These are phyloP conservation scores for Anthracocystis setariae DNA, from an alignment of 1,284 basidiomycete species.

Conservation along the genomic window DNA sequence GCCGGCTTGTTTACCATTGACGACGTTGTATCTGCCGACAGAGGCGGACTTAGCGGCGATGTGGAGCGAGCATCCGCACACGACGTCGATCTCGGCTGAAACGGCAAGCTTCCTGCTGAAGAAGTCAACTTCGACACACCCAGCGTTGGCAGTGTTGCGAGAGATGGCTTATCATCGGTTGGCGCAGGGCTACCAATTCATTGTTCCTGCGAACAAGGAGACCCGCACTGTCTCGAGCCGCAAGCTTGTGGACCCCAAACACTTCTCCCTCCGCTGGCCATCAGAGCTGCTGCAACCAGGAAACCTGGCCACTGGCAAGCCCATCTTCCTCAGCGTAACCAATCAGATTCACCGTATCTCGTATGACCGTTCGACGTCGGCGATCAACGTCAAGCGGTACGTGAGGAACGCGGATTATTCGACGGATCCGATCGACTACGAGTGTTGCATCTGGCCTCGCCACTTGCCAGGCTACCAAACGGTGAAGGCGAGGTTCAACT, in stretches of 20 bases:
- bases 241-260: constrained; percentile 47
- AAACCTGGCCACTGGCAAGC: constrained; percentile 68
- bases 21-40: constrained; percentile 75
- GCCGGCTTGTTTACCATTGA: constrained; percentile 82
- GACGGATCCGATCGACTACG: constrained; percentile 77
- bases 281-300: constrained; percentile 65
- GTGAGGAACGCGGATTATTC: constrained; percentile 78
- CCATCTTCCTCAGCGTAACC: constrained; percentile 90
- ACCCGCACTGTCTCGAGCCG: constrained; percentile 32
- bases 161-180: constrained; percentile 93
- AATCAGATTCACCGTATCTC: constrained; percentile 93
- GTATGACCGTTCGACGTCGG: constrained; percentile 80
- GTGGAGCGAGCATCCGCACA: constrained; percentile 67
- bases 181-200: constrained; percentile 96
- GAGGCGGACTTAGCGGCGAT: constrained; percentile 57
- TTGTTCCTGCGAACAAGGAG: constrained; percentile 68
- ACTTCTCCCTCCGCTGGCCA: constrained; percentile 59
- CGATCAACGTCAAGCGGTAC: constrained; percentile 87
- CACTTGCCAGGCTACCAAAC: constrained; percentile 86
- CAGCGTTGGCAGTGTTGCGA: constrained; percentile 80
- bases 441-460: constrained; percentile 92
- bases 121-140: constrained; percentile 73
- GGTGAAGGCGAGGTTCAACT: constrained; percentile 78
- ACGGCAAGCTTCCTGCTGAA: constrained; percentile 65
- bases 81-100: constrained; percentile 61